These are phyloP conservation scores for Naganishia friedmannii DNA, from an alignment of 768 basidiomycete species.

Conservation along the genomic window DNA sequence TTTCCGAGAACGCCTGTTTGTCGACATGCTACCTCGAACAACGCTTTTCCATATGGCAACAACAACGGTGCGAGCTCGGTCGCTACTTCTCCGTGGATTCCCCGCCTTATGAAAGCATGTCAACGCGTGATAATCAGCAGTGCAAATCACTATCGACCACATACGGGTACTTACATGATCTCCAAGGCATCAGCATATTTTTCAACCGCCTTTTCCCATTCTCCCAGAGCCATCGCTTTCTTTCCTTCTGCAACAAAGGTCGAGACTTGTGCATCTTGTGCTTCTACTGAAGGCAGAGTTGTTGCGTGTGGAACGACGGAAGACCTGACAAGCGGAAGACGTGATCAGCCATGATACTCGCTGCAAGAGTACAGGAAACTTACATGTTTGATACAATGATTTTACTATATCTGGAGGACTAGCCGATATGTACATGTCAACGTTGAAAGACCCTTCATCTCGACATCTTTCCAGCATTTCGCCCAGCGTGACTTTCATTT, in stretches of 20 bases:
- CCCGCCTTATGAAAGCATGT: slow-evolving; percentile 36
- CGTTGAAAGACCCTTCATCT: neutral
- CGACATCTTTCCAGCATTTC: slow-evolving; percentile 4
- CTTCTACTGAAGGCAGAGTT: neutral
- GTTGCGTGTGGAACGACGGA: neutral
- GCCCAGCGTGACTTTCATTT: neutral
- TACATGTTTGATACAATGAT: neutral
- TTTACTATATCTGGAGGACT: neutral
- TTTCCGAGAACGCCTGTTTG: slow-evolving; percentile 78
- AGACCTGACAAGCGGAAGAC: neutral
- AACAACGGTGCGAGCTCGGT: slow-evolving; percentile 83
- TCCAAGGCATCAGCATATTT: slow-evolving; percentile 50
- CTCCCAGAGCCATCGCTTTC: slow-evolving; percentile 48
- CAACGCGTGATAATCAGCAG: neutral
- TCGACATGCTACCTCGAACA: slow-evolving; percentile 85
- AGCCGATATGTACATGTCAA: neutral
- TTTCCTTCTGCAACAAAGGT: slow-evolving; percentile 46
- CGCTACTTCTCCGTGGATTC: slow-evolving; percentile 67
- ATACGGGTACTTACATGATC: slow-evolving; percentile 39
- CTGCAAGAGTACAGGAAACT: neutral
- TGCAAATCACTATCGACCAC: neutral
- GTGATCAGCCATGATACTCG: neutral
- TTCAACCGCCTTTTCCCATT: slow-evolving; percentile 48
- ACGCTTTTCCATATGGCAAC: slow-evolving; percentile 84
- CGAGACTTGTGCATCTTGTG: neutral